phyloP scores from a whole-genome alignment of 441 rosid species.

The Erysimum cheiri region DNA sequence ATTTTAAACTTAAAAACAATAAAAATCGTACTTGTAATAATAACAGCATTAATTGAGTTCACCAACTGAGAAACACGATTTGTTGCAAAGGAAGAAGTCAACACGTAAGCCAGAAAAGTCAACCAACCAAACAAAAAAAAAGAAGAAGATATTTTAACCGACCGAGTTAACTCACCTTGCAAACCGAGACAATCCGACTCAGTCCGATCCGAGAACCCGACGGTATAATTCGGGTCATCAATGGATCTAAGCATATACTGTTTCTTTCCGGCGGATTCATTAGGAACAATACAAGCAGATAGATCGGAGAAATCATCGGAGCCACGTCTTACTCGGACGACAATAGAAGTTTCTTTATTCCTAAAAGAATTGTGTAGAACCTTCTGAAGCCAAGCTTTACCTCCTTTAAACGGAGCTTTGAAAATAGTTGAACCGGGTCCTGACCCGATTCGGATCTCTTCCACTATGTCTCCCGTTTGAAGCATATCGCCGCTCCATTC shows the following conservation, averaged over 20 bases:
- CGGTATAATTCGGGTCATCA: conserved; percentile 84
- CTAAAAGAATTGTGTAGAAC: conserved; percentile 68
- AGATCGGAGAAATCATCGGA: conserved; percentile 65
- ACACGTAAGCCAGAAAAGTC: conserved; percentile 13
- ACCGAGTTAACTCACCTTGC: conserved; percentile 70
- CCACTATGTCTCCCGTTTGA: conserved; percentile 93
- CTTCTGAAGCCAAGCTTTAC: conserved; percentile 76
- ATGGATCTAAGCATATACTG: conserved; percentile 85
- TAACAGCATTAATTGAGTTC: conserved; percentile 14
- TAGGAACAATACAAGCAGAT: conserved; percentile 91
- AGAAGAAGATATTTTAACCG: conserved; percentile 23
- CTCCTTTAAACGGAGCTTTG: conserved; percentile 85
- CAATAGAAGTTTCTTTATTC: conserved; percentile 76
- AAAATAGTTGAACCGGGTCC: conserved; percentile 53
- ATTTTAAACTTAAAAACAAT: not conserved
- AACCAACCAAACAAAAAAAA: not conserved
- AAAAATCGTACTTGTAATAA: not conserved
- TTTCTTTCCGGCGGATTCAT: conserved; percentile 65
- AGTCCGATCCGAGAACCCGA: conserved; percentile 83
- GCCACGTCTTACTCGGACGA: conserved; percentile 78
- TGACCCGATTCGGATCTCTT: conserved; percentile 72
- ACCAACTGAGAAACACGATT: conserved; percentile 19
- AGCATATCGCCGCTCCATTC: conserved; percentile 97
- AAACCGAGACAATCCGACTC: conserved; percentile 80
- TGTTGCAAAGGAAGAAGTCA: not conserved